These are phyloP conservation scores for Gymnopilus junonius DNA, from an alignment of 768 basidiomycete genomes.

Conservation along the genomic window DNA sequence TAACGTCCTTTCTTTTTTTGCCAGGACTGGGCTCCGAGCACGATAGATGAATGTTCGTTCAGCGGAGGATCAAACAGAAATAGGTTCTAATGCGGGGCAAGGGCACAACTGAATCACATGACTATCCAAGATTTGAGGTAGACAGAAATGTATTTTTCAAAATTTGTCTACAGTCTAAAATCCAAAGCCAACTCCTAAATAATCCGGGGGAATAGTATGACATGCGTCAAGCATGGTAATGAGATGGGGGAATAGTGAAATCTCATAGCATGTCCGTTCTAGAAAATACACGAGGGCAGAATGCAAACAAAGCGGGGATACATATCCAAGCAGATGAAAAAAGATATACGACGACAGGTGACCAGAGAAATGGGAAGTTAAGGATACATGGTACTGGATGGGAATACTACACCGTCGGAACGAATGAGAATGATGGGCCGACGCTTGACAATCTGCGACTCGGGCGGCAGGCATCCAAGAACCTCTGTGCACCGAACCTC, in stretches of 20 bases:
- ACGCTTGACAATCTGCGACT: conserved; percentile 66
- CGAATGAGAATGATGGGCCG: conserved; percentile 83
- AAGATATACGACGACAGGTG: conserved; percentile 13
- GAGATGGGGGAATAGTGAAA: conserved; percentile 3
- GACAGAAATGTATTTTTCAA: conserved; percentile 5
- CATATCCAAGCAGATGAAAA: conserved; percentile 32
- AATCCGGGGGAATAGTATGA: conserved; percentile 16
- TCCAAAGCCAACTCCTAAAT: neutral
- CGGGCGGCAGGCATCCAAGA: conserved; percentile 79
- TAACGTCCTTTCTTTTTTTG: neutral
- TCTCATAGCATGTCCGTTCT: conserved; percentile 25
- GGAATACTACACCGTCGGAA: conserved; percentile 87
- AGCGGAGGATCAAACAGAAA: neutral
- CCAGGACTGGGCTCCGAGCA: neutral
- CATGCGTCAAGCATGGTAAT: conserved; percentile 18
- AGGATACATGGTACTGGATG: conserved; percentile 81
- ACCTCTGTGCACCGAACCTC: conserved; percentile 90
- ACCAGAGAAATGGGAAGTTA: conserved; percentile 35
- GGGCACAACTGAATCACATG: neutral
- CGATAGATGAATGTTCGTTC: neutral
- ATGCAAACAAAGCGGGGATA: conserved; percentile 25
- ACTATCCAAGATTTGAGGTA: neutral
- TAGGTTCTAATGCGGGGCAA: neutral
- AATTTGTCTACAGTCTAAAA: neutral
- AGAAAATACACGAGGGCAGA: conserved; percentile 26